These are phyloP conservation scores for Yamadazyma oceani DNA, from an alignment of 1,139 yeast genomes.

Conservation along the genomic window DNA sequence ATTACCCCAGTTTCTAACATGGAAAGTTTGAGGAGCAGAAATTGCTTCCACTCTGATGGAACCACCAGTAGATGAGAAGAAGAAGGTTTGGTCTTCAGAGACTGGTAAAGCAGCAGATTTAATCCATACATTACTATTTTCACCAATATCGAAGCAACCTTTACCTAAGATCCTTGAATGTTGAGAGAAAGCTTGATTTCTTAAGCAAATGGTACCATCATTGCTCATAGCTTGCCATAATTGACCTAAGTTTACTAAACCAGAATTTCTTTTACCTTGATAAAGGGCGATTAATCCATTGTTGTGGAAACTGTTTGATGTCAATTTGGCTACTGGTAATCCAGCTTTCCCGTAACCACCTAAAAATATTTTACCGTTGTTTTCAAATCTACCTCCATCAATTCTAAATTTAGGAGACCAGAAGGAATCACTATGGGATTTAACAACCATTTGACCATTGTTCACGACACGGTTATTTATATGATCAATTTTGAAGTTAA, in stretches of 20 bases:
- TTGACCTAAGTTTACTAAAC: slow-evolving; percentile 23
- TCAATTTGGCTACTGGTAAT: slow-evolving; percentile 18
- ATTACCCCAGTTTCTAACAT: slow-evolving; percentile 25
- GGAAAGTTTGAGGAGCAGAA: slow-evolving; percentile 21
- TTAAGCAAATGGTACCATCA: slow-evolving; percentile 23
- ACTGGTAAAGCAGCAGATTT: slow-evolving; percentile 15
- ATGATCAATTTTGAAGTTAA: slow-evolving; percentile 10
- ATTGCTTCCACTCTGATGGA: slow-evolving; percentile 19
- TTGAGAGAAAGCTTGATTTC: slow-evolving; percentile 20
- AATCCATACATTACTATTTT: slow-evolving; percentile 17
- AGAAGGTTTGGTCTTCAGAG: slow-evolving; percentile 17
- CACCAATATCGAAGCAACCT: slow-evolving; percentile 23
- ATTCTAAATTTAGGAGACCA: slow-evolving; percentile 15
- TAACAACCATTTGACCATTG: slow-evolving; percentile 13
- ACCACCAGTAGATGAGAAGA: slow-evolving; percentile 17
- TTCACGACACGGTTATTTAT: slow-evolving; percentile 8
- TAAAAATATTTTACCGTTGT: slow-evolving; percentile 16
- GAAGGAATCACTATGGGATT: slow-evolving; percentile 12
- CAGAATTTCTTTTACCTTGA: slow-evolving; percentile 23
- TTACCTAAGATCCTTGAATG: slow-evolving; percentile 18
- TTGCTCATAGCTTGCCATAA: slow-evolving; percentile 15
- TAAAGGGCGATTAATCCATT: slow-evolving; percentile 26
- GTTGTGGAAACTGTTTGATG: slow-evolving; percentile 25
- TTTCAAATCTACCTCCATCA: slow-evolving; percentile 12
- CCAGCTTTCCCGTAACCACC: slow-evolving; percentile 13